Evolutionary conservation across 257 asterid genomes (phyloP), one percentile per base, ranked within the genome.

Genomic region (Rubia yunnanensis): DNA sequence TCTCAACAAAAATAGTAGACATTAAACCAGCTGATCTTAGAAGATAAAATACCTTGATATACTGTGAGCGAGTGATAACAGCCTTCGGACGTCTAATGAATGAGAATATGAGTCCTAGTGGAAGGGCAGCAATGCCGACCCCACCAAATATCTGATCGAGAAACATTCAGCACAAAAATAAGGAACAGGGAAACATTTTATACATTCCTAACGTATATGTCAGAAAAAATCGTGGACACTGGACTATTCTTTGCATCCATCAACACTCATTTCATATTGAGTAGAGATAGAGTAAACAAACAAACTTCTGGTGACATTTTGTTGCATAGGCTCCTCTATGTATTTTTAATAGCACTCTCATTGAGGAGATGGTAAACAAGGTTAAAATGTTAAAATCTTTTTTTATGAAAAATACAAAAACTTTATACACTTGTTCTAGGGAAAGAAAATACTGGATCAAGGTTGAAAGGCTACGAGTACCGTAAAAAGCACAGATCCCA

Each of bases 1-100:
- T 71, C 70, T 66, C 36, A 22, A 49, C 65, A 34, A 44, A 68
- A 5, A 17, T 30, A 46, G 31, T 52, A 27, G 36, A 36, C 48
- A 26, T 63, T 35, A 26, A 53, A 35, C 22, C 8, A 39, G 22
- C 10, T 41, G 24, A 5, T 30, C 27, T 55, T n/a, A 60, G 17
- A 49, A 59, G 39, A 30, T 41, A 55, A 59, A 73, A 54, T 77
- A 92, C 99, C 97, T 88, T 94, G 77, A 94, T 94, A 84, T 94
- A 94, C 76, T 94, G 99, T 17, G 99, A 94, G 59, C 99, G 96
- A 50, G 97, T 94, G 59, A 94, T 94, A 64, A 94, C 99, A 73
- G 99, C 99, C 94, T 86, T 94, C 60, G 99, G 99, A 68, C 99
- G 96, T 73, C 97, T 86, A 71, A 90, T 57, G 79, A 94, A 94